Percentiles rank a stretch among this genome's conserved stretches.
Evolutionary conservation across 192 early-diverging fungal species (phyloP).

Genomic region (Umbelopsis sp.): DNA sequence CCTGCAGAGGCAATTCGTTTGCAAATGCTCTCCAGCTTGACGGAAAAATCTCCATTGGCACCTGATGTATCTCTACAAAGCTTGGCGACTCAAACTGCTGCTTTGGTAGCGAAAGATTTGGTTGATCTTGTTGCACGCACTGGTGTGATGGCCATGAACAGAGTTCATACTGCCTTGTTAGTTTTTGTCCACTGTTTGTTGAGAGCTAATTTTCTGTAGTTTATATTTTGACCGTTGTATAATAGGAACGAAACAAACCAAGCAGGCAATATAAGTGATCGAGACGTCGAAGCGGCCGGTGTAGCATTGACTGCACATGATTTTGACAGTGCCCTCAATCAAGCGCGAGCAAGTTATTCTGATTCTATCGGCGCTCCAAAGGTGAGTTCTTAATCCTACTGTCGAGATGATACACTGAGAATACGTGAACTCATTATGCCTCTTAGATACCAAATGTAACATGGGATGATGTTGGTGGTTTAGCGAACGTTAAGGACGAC

Average conservation of each 20-base stretch:
- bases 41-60: conserved; percentile 58
- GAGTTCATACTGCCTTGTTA: conserved; percentile 54
- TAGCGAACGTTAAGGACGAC: conserved; percentile 89
- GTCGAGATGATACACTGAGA: neutral
- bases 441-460: conserved; percentile 89
- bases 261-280: conserved; percentile 39
- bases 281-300: conserved; percentile 70
- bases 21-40: conserved; percentile 64
- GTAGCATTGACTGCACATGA: conserved; percentile 77
- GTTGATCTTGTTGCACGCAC: conserved; percentile 76
- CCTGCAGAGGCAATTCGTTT: conserved; percentile 72
- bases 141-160: conserved; percentile 63
- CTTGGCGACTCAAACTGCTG: conserved; percentile 91
- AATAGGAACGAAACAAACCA: conserved; percentile 44
- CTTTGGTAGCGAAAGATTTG: conserved; percentile 86
- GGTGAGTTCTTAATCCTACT: conserved; percentile 28
- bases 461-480: conserved; percentile 98
- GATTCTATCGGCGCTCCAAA: conserved; percentile 96
- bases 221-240: neutral
- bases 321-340: conserved; percentile 77
- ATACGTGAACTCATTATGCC: neutral
- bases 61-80: conserved; percentile 75
- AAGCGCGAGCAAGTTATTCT: conserved; percentile 80
- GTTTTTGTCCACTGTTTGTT: neutral
- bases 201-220: neutral